Conservation (phyloP, 2,329 filamentous ascomycete species). For the Fusarium sp. region DNA sequence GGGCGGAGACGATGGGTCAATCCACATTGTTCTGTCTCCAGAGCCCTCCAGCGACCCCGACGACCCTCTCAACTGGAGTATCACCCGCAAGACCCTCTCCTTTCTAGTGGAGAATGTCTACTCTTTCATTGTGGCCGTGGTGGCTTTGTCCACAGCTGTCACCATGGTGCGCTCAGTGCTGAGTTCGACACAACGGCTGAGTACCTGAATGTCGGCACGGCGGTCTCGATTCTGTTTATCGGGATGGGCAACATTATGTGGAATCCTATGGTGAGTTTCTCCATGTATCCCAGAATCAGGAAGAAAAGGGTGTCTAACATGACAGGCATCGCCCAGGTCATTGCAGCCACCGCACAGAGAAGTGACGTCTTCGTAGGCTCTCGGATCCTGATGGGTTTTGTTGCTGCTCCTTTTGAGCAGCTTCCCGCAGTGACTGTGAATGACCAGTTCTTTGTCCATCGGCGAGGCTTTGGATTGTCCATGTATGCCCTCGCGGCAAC, state of each 20-base stretch:
- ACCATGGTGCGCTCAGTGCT: neutral
- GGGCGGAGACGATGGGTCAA: neutral
- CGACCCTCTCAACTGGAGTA: neutral
- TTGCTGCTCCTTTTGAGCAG: conserved; percentile 4
- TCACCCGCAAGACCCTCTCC: neutral
- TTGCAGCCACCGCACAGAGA: neutral
- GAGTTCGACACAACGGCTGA: neutral
- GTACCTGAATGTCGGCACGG: neutral
- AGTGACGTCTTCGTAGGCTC: neutral
- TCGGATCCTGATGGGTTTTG: neutral
- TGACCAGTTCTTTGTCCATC: conserved; percentile 8
- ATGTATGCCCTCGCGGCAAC: conserved; percentile 5
- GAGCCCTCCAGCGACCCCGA: neutral
- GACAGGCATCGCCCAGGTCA: neutral
- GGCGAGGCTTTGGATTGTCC: conserved; percentile 4
- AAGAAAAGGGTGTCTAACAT: neutral
- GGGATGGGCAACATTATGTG: neutral
- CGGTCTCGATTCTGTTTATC: neutral
- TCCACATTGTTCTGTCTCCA: neutral
- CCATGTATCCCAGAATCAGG: neutral
- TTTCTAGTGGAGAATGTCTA: neutral
- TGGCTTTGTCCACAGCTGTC: neutral
- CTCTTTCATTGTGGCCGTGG: neutral
- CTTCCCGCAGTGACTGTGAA: conserved; percentile 1
- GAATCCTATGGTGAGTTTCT: neutral